A percentile compares a stretch with the other conserved stretches of the same genome.
These are phyloP conservation scores for Hordeum pubiflorum DNA, from an alignment of 202 grass and related monocot species.

Conservation along the genomic window DNA sequence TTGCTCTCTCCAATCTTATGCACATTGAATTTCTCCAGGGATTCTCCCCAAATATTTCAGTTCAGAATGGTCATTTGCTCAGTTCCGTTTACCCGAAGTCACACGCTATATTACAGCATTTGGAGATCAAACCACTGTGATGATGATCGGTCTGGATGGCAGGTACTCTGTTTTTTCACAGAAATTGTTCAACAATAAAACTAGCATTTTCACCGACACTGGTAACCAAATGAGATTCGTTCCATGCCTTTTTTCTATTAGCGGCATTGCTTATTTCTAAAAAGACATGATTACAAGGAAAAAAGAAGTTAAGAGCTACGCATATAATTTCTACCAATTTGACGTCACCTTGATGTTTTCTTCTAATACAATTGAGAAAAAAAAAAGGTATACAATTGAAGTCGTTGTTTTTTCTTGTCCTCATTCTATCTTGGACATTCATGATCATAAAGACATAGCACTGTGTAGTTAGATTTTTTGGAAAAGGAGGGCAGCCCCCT, in stretches of 20 bases:
- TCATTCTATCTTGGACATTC: not conserved
- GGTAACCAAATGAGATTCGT: constrained; percentile 1
- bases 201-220: not conserved
- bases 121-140: constrained; percentile 55
- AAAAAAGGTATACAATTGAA: not conserved
- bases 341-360: not conserved
- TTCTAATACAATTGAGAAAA: not conserved
- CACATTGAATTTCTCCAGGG: constrained; percentile 28
- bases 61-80: constrained; percentile 75
- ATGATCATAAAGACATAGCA: constrained; percentile 3
- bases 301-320: not conserved
- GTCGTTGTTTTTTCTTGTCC: not conserved
- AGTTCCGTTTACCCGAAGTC: constrained; percentile 60
- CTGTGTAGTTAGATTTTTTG: not conserved
- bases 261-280: not conserved
- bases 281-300: not conserved
- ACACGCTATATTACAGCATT: constrained; percentile 48
- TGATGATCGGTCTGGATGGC: constrained; percentile 62
- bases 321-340: not conserved
- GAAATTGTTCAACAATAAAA: not conserved
- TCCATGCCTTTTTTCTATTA: constrained; percentile 3
- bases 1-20: not conserved
- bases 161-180: constrained; percentile 38
- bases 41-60: constrained; percentile 72
- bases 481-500: not conserved